Evolutionary conservation across 768 basidiomycete genomes (phyloP), one percentile per base, ranked within the genome.

Genomic region (Lactarius evosmus): DNA sequence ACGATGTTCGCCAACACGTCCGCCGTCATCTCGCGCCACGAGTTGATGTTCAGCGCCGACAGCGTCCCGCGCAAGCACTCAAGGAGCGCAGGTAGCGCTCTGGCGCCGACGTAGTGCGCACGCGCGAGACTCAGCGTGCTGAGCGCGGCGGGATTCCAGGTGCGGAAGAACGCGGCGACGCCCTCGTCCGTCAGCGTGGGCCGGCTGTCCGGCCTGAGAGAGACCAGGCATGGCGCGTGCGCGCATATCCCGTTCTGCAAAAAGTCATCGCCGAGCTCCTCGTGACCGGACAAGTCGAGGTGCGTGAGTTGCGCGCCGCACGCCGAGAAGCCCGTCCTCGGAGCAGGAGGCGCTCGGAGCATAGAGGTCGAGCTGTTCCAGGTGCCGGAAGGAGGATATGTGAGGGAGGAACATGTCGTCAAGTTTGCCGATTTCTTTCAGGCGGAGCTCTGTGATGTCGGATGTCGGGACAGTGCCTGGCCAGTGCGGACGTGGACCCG

Each of bases 341-440:
- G 77, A 78, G 65, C 84, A 83, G 22, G 83, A 83, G 19, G 74
- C 70, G 14, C 78, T 74, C 3, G 89, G 85, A 53, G 85, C 78
- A 2, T 87, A 85, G 6, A 98, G 73, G 71, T 97, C 92, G 32
- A 98, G 80, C 8, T 75, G 76, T 16, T 75, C 80, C 27, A 94
- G 74, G 30, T 66, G 71, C 41, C 73, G 74, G 19, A 91, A 71
- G 17, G 73, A 71, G 40, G 76, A 72, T 29, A 97, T 74, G 36
- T 78, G 75, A 7, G 75, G 75, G 3, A 91, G 75, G 71, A 89
- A 93, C 2, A 75, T 77, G 68, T 93, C 88, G 58, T 79, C 74
- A 61, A 98, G 73, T 66, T 83, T 76, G 7, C 88, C 93, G 34
- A 98, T 74, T 71, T 95, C 91, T 64, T 85, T 84, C 41, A 99